phyloP scores from a whole-genome alignment of 768 basidiomycete genomes.

The Rhodotorula toruloides region DNA sequence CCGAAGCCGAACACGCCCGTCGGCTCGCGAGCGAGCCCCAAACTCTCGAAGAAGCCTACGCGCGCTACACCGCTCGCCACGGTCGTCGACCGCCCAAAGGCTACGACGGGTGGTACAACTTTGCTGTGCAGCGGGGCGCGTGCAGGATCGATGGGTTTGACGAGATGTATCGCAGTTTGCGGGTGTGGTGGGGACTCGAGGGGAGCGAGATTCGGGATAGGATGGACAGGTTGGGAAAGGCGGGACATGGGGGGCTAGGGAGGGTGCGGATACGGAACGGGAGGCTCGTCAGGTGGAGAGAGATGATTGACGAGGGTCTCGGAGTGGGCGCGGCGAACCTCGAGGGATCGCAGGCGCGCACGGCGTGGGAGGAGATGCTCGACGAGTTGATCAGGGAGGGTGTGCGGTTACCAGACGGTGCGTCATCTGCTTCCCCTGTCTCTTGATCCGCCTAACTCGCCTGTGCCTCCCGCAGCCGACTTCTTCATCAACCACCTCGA shows the following conservation, averaged over 20 bases:
- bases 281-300: neutral
- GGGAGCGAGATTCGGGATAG: constrained; percentile 7
- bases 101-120: constrained; percentile 11
- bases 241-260: neutral
- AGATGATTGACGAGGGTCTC: neutral
- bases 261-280: constrained; percentile 7
- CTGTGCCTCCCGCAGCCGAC: constrained; percentile 8
- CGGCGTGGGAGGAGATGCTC: constrained; percentile 10
- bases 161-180: constrained; percentile 4
- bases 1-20: neutral
- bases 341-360: neutral
- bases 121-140: neutral
- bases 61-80: neutral
- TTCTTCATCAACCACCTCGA: constrained; percentile 23
- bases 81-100: constrained; percentile 7
- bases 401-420: constrained; percentile 1
- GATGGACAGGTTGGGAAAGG: neutral
- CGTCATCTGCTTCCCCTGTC: neutral
- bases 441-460: neutral
- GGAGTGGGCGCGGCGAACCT: neutral
- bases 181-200: constrained; percentile 10
- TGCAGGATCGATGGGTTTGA: constrained; percentile 16
- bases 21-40: neutral
- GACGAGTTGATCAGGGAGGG: neutral
- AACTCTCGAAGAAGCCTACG: constrained; percentile 1